Base-by-base conservation (phyloP, 768 basidiomycete species). In the Kondoa subrosea region DNA sequence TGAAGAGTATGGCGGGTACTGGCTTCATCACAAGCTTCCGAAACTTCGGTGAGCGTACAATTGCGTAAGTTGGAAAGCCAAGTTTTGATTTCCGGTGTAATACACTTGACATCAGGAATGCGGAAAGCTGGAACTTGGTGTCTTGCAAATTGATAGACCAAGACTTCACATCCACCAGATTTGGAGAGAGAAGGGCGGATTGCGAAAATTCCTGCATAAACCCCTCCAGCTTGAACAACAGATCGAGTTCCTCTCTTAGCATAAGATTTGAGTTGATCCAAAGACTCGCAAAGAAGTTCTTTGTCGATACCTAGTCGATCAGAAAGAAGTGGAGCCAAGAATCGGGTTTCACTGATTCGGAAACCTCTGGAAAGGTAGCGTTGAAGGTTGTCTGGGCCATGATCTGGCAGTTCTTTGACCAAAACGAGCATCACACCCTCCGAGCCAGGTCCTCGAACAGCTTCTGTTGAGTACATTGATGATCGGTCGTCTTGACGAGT, bases 61-160 rank as follows among this genome's bases (percentile, higher is more conserved):
- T 73, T 72, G 31, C 70, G 64, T 58, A 73, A 66, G 32, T 73
- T 70, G n/a, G 73, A 69, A 15, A 78, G 68, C 73, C 73, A 78
- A 2, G 70, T 70, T 17, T 69, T 67, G 70, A 75, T 73, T 4
- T 71, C 70, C 21, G 68, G 66, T 12, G 70, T 71, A 26, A 77
- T 66, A 61, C 62, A 72, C 16, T 67, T 32, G 63, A 78, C 76
- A 56, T 78, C 77, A 0, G 77, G 77, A 2, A 78, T 73, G 4
- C 77, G 75, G 66, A 77, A 78, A 17, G 77, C 76, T 4, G 77
- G 77, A 57, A 78, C 76, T 70, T 78, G 74, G 64, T 77, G 77
- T 26, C 76, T 73, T 40, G 77, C 77, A 67, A 77, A 77, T 61
- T 75, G 75, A 73, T 77, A 78, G 15, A 77, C 76, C 33, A 78